phyloP scores from a whole-genome alignment of 306 rosid species.

The Macrotyloma uniflorum region DNA sequence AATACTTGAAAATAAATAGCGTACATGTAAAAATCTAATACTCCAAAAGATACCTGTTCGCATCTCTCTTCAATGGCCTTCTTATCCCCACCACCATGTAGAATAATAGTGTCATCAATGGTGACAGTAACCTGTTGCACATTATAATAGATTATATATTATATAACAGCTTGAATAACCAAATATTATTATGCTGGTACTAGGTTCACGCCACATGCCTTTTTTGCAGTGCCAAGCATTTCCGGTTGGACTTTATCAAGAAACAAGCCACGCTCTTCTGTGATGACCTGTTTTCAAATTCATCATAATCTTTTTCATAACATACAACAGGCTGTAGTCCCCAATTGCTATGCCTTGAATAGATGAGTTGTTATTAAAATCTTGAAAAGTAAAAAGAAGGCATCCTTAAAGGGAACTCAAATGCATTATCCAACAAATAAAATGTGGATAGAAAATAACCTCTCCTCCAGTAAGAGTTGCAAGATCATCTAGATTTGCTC shows the following conservation, averaged over 20 bases:
- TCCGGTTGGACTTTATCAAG: conserved; percentile 81
- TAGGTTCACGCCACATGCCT: conserved; percentile 55
- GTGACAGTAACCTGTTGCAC: conserved; percentile 73
- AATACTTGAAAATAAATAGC: neutral
- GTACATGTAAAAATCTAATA: neutral
- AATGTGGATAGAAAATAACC: conserved; percentile 54
- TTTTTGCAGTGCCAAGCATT: conserved; percentile 89
- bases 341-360: conserved; percentile 13
- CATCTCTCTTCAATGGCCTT: conserved; percentile 92
- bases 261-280: conserved; percentile 75
- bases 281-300: conserved; percentile 68
- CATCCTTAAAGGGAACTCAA: neutral
- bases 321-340: conserved; percentile 8
- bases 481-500: conserved; percentile 85
- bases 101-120: conserved; percentile 82
- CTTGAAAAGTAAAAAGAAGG: neutral
- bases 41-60: conserved; percentile 58
- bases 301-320: conserved; percentile 18
- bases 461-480: conserved; percentile 89
- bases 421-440: conserved; percentile 13
- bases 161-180: conserved; percentile 10
- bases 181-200: conserved; percentile 17
- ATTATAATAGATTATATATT: conserved; percentile 24
- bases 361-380: neutral
- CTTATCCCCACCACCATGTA: conserved; percentile 97